Evolutionary conservation across 306 rosid genomes (phyloP), one percentile per base, ranked within the genome.

Genomic region (Vigna hirtella): DNA sequence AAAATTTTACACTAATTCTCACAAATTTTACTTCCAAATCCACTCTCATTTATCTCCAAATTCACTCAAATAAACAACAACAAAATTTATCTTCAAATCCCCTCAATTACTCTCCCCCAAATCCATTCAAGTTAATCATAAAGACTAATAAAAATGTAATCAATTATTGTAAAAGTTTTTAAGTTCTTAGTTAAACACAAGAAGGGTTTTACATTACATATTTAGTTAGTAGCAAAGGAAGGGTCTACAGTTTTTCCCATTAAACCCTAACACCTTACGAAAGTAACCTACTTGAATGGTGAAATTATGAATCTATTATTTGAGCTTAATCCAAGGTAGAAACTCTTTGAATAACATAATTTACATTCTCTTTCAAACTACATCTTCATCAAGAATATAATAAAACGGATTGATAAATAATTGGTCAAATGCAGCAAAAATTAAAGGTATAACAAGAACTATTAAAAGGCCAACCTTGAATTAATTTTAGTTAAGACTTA

Each of bases 281-380:
- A 83, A 86, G 79, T 90, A 38, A 26, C 90, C 89, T 75, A 89
- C 83, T 67, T 89, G 93, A 67, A 87, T 82, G 58, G 89, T 90
- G 79, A 92, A 86, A 71, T 84, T 78, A 85, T 85, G 49, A 89
- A 86, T 81, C 86, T 26, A 20, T 78, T 90, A 82, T 86, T 90
- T 2, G 77, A 57, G 55, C 88, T 85, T 51, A 90, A 70, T 79
- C 88, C 81, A 40, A 20, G 92, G 90, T 74, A 58, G 78, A 76
- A 76, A 61, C 76, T 77, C 47, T 42, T 10, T 9, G 13, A 42
- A 42, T 42, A 52, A 72, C 47, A 53, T 55, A 69, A 62, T 48
- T 7, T 30, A 7, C 10, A 20, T 32, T 26, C 28, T 2, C 28
- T 2, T 26, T 26, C 34, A 30, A 30, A 58, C 61, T 45, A 16